These are phyloP conservation scores for Capsicum chinense DNA, from an alignment of 257 asterid genomes.

Conservation along the genomic window DNA sequence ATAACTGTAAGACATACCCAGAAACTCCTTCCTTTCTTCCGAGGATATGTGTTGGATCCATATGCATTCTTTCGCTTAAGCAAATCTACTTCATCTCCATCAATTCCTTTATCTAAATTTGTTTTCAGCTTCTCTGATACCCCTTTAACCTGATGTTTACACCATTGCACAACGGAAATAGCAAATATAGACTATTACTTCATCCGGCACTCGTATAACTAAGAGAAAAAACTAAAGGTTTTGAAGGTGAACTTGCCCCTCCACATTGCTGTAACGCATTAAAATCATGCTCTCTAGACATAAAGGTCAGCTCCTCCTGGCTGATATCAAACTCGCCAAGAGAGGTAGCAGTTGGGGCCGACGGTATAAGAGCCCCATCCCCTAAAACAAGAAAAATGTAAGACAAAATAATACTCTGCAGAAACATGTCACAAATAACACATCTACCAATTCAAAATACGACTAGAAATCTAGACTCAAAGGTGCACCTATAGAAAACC, in stretches of 20 bases:
- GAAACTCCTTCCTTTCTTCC: slow-evolving; percentile 87
- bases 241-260: slow-evolving; percentile 70
- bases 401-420: background rate
- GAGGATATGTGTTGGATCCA: slow-evolving; percentile 96
- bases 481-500: background rate
- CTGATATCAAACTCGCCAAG: slow-evolving; percentile 73
- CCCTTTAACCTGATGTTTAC: slow-evolving; percentile 61
- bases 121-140: slow-evolving; percentile 70
- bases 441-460: background rate
- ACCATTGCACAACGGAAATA: slow-evolving; percentile 10
- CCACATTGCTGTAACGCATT: slow-evolving; percentile 67
- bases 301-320: slow-evolving; percentile 68
- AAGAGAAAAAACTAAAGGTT: background rate
- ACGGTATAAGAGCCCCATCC: slow-evolving; percentile 47
- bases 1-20: slow-evolving; percentile 57
- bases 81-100: slow-evolving; percentile 74
- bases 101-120: slow-evolving; percentile 65
- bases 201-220: background rate
- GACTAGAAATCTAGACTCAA: background rate
- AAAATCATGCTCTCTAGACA: slow-evolving; percentile 69
- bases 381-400: slow-evolving; percentile 42
- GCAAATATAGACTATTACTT: slow-evolving; percentile 24
- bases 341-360: slow-evolving; percentile 46
- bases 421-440: background rate
- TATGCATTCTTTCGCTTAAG: slow-evolving; percentile 65